Base-by-base conservation (phyloP, 202 grass and related monocot species). In the Carex arenaria region DNA sequence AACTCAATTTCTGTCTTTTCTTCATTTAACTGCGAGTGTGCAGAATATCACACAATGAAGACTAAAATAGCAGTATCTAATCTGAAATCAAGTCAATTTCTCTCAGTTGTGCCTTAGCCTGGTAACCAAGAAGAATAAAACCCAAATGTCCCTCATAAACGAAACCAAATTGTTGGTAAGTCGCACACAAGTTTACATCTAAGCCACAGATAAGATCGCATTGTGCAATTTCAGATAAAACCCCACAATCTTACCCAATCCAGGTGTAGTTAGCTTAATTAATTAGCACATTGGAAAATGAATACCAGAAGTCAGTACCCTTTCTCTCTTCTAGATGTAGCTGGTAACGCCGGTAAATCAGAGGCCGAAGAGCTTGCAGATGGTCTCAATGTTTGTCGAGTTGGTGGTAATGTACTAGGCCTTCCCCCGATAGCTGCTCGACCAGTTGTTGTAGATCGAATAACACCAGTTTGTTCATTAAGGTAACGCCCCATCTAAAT, bases 401-500 rank as follows among this genome's bases (percentile, higher is more conserved):
- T 90, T 10, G 95, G 85, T 6, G 95, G 95, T 80, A 95, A 72
- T 10, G 86, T 89, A 77, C 79, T 85, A 4, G 90, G 85, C 81
- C 91, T 98, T 49, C 85, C 87, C 2, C 65, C 61, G 14, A 79
- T 82, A 61, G 87, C 63, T 5, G 57, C 17, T 45, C 92, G 90
- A 80, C 80, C 78, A 4, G 78, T 83, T 1, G 87, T 80, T 32
- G 87, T 74, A 20, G 88, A 88, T 82, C 94, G 90, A 80, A 83
- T 82, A 51, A 86, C 78, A 43, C 87, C 80, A 30, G 89, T 69
- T 90, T 98, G 95, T 64, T 98, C 95, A 79, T 87, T 90, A 83
- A 98, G 92, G 77, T 90, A 91, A 83, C 89, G 95, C 63, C 90
- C 93, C 92, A 95, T 91, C 95, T 98, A 95, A 89, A 89, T 87